Percentiles rank a stretch among this genome's conserved stretches.
phyloP scores from a whole-genome alignment of 2,329 filamentous ascomycete species.

The Hymenoscyphus occultus region DNA sequence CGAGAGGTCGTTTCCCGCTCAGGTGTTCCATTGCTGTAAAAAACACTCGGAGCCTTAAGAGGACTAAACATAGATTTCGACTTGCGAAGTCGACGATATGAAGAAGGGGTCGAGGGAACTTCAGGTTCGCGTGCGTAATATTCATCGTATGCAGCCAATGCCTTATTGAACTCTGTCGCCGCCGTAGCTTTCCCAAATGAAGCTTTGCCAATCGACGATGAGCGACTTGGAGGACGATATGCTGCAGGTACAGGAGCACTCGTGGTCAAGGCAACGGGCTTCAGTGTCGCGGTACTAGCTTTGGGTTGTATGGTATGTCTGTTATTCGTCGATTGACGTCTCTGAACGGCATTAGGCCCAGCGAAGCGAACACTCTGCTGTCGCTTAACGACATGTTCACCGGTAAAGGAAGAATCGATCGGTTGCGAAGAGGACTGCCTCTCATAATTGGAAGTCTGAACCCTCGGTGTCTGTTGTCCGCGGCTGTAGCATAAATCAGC shows the following conservation, averaged over 20 bases:
- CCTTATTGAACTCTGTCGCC: conserved; percentile 38
- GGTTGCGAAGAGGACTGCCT: conserved; percentile 20
- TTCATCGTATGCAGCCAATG: conserved; percentile 41
- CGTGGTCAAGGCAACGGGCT: conserved; percentile 32
- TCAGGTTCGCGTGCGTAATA: conserved; percentile 49
- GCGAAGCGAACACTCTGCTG: conserved; percentile 55
- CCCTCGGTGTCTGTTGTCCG: conserved; percentile 22
- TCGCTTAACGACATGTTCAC: conserved; percentile 37
- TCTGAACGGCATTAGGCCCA: conserved; percentile 31
- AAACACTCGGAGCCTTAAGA: conserved; percentile 27
- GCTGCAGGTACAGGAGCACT: conserved; percentile 30
- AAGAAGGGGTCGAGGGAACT: conserved; percentile 46
- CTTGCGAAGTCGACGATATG: conserved; percentile 50
- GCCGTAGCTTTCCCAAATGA: conserved; percentile 24
- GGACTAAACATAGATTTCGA: conserved; percentile 53
- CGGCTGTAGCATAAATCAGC: conserved; percentile 38
- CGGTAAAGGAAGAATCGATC: conserved; percentile 25
- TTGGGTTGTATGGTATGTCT: conserved; percentile 22
- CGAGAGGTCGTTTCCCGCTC: conserved; percentile 20
- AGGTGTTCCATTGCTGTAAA: conserved; percentile 34
- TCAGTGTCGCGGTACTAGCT: conserved; percentile 23
- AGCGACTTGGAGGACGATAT: conserved; percentile 34
- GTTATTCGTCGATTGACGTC: conserved; percentile 26
- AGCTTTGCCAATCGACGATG: conserved; percentile 34
- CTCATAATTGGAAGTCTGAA: conserved; percentile 13